Percentiles rank a stretch among this genome's conserved stretches.
These are phyloP conservation scores for Malassezia cuniculi DNA, from an alignment of 1,284 basidiomycete genomes.

Conservation along the genomic window DNA sequence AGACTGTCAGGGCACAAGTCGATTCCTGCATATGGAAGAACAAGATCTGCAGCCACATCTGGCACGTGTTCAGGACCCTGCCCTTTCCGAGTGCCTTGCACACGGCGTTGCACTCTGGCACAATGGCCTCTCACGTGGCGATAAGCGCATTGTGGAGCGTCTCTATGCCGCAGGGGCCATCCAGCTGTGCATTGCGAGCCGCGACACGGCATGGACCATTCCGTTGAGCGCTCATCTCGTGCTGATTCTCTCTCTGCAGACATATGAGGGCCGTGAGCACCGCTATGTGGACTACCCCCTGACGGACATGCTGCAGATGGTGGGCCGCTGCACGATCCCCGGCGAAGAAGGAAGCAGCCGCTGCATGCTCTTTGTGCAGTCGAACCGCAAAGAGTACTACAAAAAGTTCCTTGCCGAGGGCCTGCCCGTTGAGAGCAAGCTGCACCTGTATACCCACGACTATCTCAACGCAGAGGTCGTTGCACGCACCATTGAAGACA, in stretches of 20 bases:
- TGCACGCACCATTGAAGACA: constrained; percentile 80
- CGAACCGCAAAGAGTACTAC: constrained; percentile 88
- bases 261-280: constrained; percentile 55
- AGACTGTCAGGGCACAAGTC: constrained; percentile 61
- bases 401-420: constrained; percentile 97
- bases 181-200: constrained; percentile 82
- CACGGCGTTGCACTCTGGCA: constrained; percentile 93
- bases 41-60: constrained; percentile 75
- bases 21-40: constrained; percentile 80
- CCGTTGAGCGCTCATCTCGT: constrained; percentile 92
- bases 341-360: constrained; percentile 58
- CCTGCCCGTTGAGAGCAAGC: constrained; percentile 78
- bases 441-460: constrained; percentile 58
- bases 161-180: constrained; percentile 87
- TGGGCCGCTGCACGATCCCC: constrained; percentile 78
- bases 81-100: constrained; percentile 66
- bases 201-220: constrained; percentile 89
- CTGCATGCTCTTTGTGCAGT: constrained; percentile 91
- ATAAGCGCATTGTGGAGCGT: constrained; percentile 85
- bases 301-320: constrained; percentile 96
- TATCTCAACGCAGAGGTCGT: constrained; percentile 98
- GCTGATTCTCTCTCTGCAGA: constrained; percentile 95
- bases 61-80: constrained; percentile 66
- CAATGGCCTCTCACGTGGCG: constrained; percentile 77
- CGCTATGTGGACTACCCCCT: constrained; percentile 95